Percentiles rank a stretch among this genome's conserved stretches.
These are phyloP conservation scores for Vickermania spadyakhi DNA, from an alignment of 208 protist species.

Conservation along the genomic window DNA sequence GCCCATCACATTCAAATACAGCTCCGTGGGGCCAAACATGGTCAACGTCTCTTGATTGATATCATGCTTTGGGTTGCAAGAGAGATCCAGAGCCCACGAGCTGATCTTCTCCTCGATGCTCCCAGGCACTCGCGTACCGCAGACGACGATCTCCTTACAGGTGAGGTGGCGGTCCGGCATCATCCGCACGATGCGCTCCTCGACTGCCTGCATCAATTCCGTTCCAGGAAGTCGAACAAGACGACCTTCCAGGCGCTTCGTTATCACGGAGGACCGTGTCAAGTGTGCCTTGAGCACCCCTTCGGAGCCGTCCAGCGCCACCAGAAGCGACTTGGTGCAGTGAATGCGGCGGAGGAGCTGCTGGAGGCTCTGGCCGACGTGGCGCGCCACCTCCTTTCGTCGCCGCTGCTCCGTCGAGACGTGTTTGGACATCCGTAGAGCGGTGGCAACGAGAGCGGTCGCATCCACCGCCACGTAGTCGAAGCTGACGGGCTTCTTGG, in stretches of 20 bases:
- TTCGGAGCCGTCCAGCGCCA: constrained; percentile 70
- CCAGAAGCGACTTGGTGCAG: constrained; percentile 40
- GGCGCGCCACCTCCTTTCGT: constrained; percentile 47
- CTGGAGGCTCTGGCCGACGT: constrained; percentile 47
- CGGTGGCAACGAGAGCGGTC: constrained; percentile 44
- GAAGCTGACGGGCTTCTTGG: constrained; percentile 74
- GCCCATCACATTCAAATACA: constrained; percentile 59
- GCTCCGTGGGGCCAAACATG: constrained; percentile 52
- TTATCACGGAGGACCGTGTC: constrained; percentile 19
- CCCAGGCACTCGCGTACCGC: constrained; percentile 51
- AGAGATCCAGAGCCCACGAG: constrained; percentile 81
- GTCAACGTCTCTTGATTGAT: constrained; percentile 48
- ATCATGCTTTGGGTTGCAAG: constrained; percentile 43
- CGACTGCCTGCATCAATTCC: constrained; percentile 53
- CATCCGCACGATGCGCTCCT: constrained; percentile 64
- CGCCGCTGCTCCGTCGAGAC: constrained; percentile 47
- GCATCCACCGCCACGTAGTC: constrained; percentile 78
- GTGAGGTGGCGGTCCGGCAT: constrained; percentile 49
- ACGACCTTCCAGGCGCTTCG: constrained; percentile 34
- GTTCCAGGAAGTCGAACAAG: constrained; percentile 53
- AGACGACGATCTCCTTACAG: constrained; percentile 58
- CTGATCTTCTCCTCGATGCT: constrained; percentile 75
- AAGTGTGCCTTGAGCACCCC: constrained; percentile 36
- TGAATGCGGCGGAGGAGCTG: constrained; percentile 53
- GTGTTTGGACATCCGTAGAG: constrained; percentile 50